Evolutionary conservation across 2,329 filamentous ascomycete species (phyloP), one percentile per base, ranked within the genome.

Genomic region (Fusarium sp.): DNA sequence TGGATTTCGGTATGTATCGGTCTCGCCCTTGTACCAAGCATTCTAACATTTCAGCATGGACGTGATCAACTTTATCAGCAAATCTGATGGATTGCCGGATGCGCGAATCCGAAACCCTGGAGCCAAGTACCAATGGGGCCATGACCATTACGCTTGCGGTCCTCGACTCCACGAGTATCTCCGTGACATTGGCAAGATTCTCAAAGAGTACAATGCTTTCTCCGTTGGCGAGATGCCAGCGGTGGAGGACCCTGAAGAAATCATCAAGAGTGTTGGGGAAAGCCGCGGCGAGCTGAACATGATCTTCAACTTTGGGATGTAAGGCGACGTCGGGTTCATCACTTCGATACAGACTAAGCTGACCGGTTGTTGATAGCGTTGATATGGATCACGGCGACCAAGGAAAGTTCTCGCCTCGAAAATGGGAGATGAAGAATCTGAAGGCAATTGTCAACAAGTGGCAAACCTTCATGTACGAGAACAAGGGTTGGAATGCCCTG

Each of bases 21-120:
- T 5, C 2, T 6, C 8, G 4, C 3, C 6, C 1, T 1, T 0
- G 3, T 6, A 15, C 2, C 2, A 43, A 2, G 1, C 2, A 10
- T 12, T 15, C 47, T 70, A 3, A 70, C 30, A 1, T 8, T 16
- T 15, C 3, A 70, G 67, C 18, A 87, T 92, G 80, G 90, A 92
- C 73, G 88, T 89, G 15, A 89, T 91, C 75, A 91, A 91, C 75
- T 85, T 89, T 73, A 89, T 90, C 71, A 89, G 86, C 72, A 92
- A 92, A 71, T 82, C 82, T 0, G 83, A 84, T 3, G 80, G 79
- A 0, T 86, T 89, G 59, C 85, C 84, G 4, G 86, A 90, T 68
- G 88, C 87, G 0, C 81, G 84, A 0, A 73, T 87, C 29, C 78
- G 80, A 7, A 42, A 57, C 10, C 76, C 79, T 3, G 78, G 76